Evolutionary conservation across 495 filamentous ascomycete species (phyloP).

Genomic region (Hypomontagnella monticulosa): DNA sequence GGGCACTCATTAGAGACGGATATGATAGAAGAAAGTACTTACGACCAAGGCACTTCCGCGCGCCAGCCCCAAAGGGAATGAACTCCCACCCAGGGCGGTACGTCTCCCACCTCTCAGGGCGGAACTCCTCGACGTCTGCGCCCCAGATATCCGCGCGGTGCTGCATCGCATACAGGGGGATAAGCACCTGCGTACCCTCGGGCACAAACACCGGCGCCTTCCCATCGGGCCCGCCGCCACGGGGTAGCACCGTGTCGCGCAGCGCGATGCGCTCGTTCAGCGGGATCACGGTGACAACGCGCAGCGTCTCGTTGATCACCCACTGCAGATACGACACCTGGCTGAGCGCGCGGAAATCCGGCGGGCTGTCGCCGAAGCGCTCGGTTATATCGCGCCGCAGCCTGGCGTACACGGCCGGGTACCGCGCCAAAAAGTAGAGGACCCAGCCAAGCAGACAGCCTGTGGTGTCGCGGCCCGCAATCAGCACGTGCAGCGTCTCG

Average conservation of each 20-base stretch:
- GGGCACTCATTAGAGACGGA: not conserved
- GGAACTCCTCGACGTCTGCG: slow-evolving; percentile 39
- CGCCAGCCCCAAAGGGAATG: slow-evolving; percentile 37
- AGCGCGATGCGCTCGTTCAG: slow-evolving; percentile 55
- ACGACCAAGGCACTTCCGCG: slow-evolving; percentile 43
- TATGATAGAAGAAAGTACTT: slow-evolving; percentile 17
- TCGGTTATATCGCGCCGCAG: slow-evolving; percentile 61
- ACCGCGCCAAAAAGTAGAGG: slow-evolving; percentile 60
- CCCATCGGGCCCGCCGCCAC: slow-evolving; percentile 52
- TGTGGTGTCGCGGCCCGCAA: slow-evolving; percentile 67
- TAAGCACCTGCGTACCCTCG: slow-evolving; percentile 48
- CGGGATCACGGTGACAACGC: slow-evolving; percentile 51
- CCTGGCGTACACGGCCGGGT: slow-evolving; percentile 57
- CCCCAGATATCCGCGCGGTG: slow-evolving; percentile 54
- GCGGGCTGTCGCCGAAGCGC: slow-evolving; percentile 45
- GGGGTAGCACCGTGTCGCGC: slow-evolving; percentile 58
- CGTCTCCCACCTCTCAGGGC: slow-evolving; percentile 47
- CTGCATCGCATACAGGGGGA: slow-evolving; percentile 49
- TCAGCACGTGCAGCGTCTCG: slow-evolving; percentile 71
- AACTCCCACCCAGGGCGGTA: slow-evolving; percentile 53
- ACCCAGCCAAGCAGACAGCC: slow-evolving; percentile 68
- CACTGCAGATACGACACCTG: slow-evolving; percentile 57
- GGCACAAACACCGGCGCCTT: slow-evolving; percentile 39
- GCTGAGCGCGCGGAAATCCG: slow-evolving; percentile 51
- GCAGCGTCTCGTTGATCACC: slow-evolving; percentile 59